Percentiles rank a stretch among this genome's conserved stretches.
Evolutionary conservation across 169 alveolate species (phyloP).

Genomic region (Plasmodium knowlesi): DNA sequence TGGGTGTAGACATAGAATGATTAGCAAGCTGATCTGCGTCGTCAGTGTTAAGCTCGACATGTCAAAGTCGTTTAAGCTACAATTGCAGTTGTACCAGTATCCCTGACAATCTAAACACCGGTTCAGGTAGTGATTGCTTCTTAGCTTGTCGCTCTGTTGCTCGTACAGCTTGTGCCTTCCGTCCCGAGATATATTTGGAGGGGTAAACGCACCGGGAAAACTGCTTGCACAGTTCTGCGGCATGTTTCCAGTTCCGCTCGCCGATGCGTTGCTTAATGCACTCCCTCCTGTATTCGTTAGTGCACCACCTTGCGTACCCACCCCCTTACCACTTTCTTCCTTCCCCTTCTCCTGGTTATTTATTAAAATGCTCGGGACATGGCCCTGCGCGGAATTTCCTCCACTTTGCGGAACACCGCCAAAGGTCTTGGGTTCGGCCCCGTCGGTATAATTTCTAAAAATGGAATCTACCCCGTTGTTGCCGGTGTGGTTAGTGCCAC

Average conservation of each 20-base stretch:
- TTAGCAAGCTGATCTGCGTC: slow-evolving; percentile 64
- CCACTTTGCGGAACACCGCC: background rate
- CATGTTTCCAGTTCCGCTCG: too few relatives aligned
- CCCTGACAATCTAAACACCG: slow-evolving; percentile 66
- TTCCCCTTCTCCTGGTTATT: background rate
- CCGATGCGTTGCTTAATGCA: background rate
- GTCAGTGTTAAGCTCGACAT: slow-evolving; percentile 27
- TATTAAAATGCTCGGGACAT: background rate
- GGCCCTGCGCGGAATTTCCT: background rate
- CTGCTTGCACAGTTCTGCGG: background rate
- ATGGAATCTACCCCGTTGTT: background rate
- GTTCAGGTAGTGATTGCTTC: background rate
- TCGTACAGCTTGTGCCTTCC: slow-evolving; percentile 21
- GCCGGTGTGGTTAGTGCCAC: background rate
- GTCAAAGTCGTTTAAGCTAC: slow-evolving; percentile 32
- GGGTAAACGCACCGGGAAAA: background rate
- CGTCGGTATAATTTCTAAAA: background rate
- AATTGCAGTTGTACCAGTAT: slow-evolving; percentile 67
- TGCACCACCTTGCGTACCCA: too few relatives aligned
- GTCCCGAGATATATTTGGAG: background rate
- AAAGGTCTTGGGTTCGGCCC: background rate
- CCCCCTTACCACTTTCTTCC: background rate
- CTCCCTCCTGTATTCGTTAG: too few relatives aligned
- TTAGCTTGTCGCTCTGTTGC: background rate
- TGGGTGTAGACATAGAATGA: slow-evolving; percentile 66